Percentiles rank a stretch among this genome's conserved stretches.
Conservation (phyloP, 1,139 yeast genomes). For the Nakaseomyces glabratus region DNA sequence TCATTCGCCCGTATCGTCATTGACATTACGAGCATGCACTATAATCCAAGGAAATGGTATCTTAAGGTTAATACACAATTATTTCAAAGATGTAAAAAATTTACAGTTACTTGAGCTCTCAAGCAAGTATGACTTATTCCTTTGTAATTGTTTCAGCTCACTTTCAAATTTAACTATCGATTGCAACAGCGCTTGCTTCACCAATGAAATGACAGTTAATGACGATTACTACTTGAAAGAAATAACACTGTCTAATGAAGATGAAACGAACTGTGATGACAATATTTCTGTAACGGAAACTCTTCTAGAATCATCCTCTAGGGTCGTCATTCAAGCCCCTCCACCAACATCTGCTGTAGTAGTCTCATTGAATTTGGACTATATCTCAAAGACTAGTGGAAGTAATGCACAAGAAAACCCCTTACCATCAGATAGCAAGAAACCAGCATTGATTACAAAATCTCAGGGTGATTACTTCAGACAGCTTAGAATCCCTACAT, state of each 20-base stretch:
- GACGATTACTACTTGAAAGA: constrained; percentile 22
- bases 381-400: constrained; percentile 17
- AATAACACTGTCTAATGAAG: constrained; percentile 10
- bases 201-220: constrained; percentile 17
- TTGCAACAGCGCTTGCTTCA: constrained; percentile 42
- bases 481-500: constrained; percentile 20
- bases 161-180: constrained; percentile 37
- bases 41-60: constrained; percentile 33
- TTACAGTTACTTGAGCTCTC: constrained; percentile 35
- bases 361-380: constrained; percentile 21
- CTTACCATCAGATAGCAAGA: constrained; percentile 13
- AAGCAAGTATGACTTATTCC: constrained; percentile 40
- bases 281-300: constrained; percentile 23
- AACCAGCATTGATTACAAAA: constrained; percentile 22
- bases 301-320: constrained; percentile 17
- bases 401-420: constrained; percentile 10
- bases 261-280: constrained; percentile 13
- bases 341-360: constrained; percentile 30
- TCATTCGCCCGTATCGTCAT: constrained; percentile 28
- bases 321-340: constrained; percentile 20
- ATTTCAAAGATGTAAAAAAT: constrained; percentile 35
- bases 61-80: constrained; percentile 26
- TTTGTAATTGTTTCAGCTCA: constrained; percentile 40
- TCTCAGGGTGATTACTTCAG: constrained; percentile 23
- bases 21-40: constrained; percentile 30